Percentiles rank a stretch among this genome's conserved stretches.
These are phyloP conservation scores for Forsythia suspensa DNA, from an alignment of 257 asterid species.

Conservation along the genomic window DNA sequence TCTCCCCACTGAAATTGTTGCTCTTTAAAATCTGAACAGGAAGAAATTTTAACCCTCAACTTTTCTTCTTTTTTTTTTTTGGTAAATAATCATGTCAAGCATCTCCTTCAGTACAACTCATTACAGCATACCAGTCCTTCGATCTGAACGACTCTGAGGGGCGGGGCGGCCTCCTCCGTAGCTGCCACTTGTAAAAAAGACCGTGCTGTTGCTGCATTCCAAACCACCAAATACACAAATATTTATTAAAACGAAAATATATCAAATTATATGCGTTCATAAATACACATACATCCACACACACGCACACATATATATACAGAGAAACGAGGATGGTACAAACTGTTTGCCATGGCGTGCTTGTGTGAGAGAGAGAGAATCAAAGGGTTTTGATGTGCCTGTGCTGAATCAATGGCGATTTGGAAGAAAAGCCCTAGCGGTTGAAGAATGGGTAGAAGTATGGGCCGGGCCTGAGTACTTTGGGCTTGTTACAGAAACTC, in stretches of 20 bases:
- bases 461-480: not conserved
- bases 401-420: not conserved
- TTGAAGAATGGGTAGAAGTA: not conserved
- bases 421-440: not conserved
- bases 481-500: too few species aligned
- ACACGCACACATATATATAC: too few species aligned
- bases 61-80: not conserved
- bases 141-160: constrained; percentile 93
- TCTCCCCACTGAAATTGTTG: not conserved
- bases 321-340: too few species aligned
- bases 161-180: constrained; percentile 83
- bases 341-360: constrained; percentile 31
- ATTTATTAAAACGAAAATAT: too few species aligned
- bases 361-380: not conserved
- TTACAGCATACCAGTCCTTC: constrained; percentile 76
- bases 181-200: constrained; percentile 92
- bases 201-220: constrained; percentile 38
- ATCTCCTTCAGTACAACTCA: not conserved
- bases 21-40: not conserved
- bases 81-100: not conserved
- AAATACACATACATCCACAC: too few species aligned
- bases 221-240: too few species aligned
- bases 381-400: not conserved
- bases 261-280: too few species aligned
- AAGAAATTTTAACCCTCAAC: too few species aligned